Conservation (phyloP, 257 asterid species). For the Dorcoceras hygrometricum region DNA sequence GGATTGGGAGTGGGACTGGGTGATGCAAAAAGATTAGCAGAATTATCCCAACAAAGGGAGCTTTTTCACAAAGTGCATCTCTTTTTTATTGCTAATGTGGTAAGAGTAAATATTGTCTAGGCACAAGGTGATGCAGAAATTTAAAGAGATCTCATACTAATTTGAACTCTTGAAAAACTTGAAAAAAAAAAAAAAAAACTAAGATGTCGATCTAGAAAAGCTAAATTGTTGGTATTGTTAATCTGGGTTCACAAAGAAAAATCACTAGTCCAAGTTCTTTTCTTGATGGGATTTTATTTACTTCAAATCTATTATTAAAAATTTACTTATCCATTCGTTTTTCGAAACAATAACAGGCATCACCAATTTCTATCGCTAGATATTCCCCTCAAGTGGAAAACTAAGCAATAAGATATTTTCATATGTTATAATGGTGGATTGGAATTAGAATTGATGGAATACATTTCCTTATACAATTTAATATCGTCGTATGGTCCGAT, state of each 20-base stretch:
- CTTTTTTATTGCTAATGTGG: conserved; percentile 2
- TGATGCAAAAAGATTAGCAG: conserved; percentile 20
- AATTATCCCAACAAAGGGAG: conserved; percentile 14
- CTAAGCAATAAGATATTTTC: too few species aligned
- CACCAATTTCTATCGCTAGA: too few species aligned
- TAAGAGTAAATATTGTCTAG: neutral
- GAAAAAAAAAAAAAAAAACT: neutral
- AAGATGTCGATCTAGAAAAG: neutral
- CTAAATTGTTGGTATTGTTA: neutral
- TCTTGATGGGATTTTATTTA: too few species aligned
- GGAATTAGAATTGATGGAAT: too few species aligned
- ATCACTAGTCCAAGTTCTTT: too few species aligned
- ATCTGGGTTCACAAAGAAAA: neutral
- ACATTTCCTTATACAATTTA: too few species aligned
- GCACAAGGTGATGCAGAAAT: neutral
- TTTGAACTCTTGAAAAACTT: neutral
- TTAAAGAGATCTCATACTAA: neutral
- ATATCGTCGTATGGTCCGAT: too few species aligned
- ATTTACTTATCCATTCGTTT: too few species aligned
- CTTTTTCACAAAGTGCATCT: conserved; percentile 6
- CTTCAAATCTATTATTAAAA: too few species aligned
- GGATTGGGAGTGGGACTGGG: neutral
- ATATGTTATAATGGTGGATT: too few species aligned
- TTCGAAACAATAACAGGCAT: too few species aligned
- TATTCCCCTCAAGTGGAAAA: too few species aligned